Percentiles rank a stretch among this genome's conserved stretches.
Conservation (phyloP, 2,329 filamentous ascomycete genomes). For the Rutstroemia sp. region DNA sequence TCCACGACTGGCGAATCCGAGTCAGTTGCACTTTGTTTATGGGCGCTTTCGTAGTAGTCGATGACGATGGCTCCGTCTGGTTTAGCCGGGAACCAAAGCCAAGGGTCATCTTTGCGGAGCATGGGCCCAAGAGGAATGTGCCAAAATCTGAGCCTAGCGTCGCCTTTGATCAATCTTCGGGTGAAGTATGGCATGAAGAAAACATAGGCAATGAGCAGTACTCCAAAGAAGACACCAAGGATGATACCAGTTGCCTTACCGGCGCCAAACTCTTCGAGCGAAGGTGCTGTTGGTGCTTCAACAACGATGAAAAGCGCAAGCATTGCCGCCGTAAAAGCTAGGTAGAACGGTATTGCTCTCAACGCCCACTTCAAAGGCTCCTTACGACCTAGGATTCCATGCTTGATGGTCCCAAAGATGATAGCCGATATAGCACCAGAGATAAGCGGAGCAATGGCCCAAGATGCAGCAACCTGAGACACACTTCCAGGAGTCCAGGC, state of each 20-base stretch:
- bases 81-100: slow-evolving; percentile 22
- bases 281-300: slow-evolving; percentile 15
- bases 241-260: slow-evolving; percentile 28
- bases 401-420: slow-evolving; percentile 69
- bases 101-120: slow-evolving; percentile 25
- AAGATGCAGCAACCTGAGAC: slow-evolving; percentile 50
- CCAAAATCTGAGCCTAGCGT: slow-evolving; percentile 28
- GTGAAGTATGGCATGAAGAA: slow-evolving; percentile 33
- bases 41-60: slow-evolving; percentile 2
- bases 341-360: slow-evolving; percentile 67
- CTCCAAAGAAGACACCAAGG: slow-evolving; percentile 19
- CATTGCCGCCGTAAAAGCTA: slow-evolving; percentile 28
- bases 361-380: slow-evolving; percentile 68
- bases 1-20: not conserved
- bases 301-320: slow-evolving; percentile 22
- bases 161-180: slow-evolving; percentile 25
- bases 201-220: slow-evolving; percentile 20
- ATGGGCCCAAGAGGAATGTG: slow-evolving; percentile 30
- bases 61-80: slow-evolving; percentile 21
- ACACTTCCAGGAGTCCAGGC: slow-evolving; percentile 54
- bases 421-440: slow-evolving; percentile 55
- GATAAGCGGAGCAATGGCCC: slow-evolving; percentile 64
- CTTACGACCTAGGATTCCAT: slow-evolving; percentile 62
- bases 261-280: slow-evolving; percentile 30
- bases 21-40: not conserved